Percentiles rank a stretch among this genome's conserved stretches.
phyloP scores from a whole-genome alignment of 208 protist genomes.

The Wallacemonas sp. region DNA sequence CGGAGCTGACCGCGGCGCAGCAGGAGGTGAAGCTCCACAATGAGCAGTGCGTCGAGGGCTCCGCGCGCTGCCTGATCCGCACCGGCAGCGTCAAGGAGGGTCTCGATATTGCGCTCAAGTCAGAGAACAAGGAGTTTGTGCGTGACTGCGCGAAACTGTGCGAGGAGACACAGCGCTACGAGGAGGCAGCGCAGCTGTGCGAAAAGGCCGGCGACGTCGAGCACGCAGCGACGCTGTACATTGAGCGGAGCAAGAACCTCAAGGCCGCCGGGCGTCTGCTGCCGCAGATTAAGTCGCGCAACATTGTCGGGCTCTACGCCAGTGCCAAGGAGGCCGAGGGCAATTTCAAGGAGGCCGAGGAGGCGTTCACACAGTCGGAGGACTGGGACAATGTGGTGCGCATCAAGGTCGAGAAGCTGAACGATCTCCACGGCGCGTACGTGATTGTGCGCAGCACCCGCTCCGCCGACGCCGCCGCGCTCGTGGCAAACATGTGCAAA shows the following conservation, averaged over 20 bases:
- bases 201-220: constrained; percentile 92
- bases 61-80: constrained; percentile 89
- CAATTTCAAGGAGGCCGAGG: constrained; percentile 90
- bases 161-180: constrained; percentile 89
- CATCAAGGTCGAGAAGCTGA: constrained; percentile 93
- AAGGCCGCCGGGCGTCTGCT: constrained; percentile 87
- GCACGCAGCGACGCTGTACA: constrained; percentile 93
- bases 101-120: constrained; percentile 81
- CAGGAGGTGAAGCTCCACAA: constrained; percentile 84
- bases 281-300: constrained; percentile 90
- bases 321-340: constrained; percentile 89
- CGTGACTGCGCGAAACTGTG: constrained; percentile 94
- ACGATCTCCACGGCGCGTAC: constrained; percentile 95
- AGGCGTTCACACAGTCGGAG: constrained; percentile 93
- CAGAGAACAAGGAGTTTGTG: constrained; percentile 62
- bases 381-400: constrained; percentile 96
- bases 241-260: constrained; percentile 93
- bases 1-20: constrained; percentile 67
- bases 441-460: constrained; percentile 93
- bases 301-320: constrained; percentile 94
- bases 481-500: constrained; percentile 94
- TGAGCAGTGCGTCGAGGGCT: constrained; percentile 78
- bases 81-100: constrained; percentile 85
- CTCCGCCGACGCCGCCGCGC: constrained; percentile 88
- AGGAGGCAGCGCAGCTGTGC: constrained; percentile 96